These are phyloP conservation scores for Coffea canephora DNA, from an alignment of 257 asterid genomes.

Conservation along the genomic window DNA sequence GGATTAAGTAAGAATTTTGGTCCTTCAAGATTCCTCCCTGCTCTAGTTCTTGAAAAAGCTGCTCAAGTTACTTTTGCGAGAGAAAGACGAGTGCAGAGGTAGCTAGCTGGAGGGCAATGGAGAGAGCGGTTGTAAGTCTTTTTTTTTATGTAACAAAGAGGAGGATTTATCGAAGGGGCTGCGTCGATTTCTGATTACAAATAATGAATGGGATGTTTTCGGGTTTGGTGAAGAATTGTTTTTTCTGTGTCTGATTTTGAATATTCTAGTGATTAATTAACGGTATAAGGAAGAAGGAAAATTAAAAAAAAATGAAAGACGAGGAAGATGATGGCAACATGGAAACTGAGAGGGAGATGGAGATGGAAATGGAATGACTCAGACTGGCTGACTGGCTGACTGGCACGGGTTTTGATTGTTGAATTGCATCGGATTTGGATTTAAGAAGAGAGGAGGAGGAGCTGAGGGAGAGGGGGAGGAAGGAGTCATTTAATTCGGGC, in stretches of 20 bases:
- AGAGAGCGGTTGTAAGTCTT: no score
- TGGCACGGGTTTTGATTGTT: constrained; percentile 5
- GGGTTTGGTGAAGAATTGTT: not conserved
- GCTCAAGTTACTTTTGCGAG: not conserved
- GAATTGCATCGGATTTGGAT: not conserved
- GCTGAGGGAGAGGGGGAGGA: not conserved
- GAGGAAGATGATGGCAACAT: not conserved
- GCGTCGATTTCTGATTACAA: not conserved
- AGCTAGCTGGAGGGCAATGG: not conserved
- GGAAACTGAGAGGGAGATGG: not conserved
- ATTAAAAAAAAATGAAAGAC: not conserved
- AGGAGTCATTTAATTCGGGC: constrained; percentile 9
- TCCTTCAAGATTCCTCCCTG: constrained; percentile 14
- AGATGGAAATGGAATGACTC: not conserved
- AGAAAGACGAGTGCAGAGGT: not conserved
- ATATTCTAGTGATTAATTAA: not conserved
- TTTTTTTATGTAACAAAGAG: not conserved
- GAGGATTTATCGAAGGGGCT: not conserved
- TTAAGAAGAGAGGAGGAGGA: not conserved
- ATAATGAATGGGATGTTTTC: not conserved
- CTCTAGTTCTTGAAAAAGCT: not conserved
- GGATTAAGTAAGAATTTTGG: constrained; percentile 1
- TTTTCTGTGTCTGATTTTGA: not conserved
- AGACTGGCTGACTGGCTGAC: not conserved
- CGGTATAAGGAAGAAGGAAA: not conserved